Evolutionary conservation across 2,329 filamentous ascomycete genomes (phyloP), one percentile per base, ranked within the genome.

Genomic region (Phaeoacremonium minimum): DNA sequence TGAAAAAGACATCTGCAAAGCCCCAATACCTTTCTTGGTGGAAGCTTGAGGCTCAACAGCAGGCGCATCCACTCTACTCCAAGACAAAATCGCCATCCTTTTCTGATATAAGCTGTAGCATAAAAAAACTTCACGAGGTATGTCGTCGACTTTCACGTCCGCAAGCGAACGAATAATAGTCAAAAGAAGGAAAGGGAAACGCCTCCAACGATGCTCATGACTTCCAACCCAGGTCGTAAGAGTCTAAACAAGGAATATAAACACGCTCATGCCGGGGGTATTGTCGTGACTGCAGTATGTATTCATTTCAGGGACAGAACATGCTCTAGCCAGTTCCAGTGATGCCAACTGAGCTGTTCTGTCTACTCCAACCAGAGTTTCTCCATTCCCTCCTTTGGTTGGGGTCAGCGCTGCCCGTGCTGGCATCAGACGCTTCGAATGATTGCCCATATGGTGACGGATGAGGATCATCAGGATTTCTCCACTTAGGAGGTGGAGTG

Each of bases 321-420:
- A 35, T 32, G 34, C 20, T 37, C 51, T 55, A 67, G 30, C 59
- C 54, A 19, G 62, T 63, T 36, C 73, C 71, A 18, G 61, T 63
- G 9, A 75, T 63, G 42, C 75, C 71, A 31, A 70, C 58, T 17
- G 67, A 67, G 15, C 64, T 63, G 43, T 61, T 71, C 41, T 69
- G 73, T 32, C 69, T 69, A 18, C 63, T 66, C 66, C 67, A 76
- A 26, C 61, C 72, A 14, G 75, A 79, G 50, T 76, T 77, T 20
- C 75, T 68, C 73, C 75, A 79, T 41, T 78, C 72, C 37, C 69
- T 65, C 31, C 68, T 68, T 42, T 69, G 68, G 32, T 53, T 61
- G 32, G 63, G 61, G 32, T 68, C 64, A 20, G 59, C 49, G 26
- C 51, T 57, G 42, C 64, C 59, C 16, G 63, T 49, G 33, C 61